Base-by-base conservation (phyloP, 192 early-diverging fungal genomes). In the Geranomyces variabilis region DNA sequence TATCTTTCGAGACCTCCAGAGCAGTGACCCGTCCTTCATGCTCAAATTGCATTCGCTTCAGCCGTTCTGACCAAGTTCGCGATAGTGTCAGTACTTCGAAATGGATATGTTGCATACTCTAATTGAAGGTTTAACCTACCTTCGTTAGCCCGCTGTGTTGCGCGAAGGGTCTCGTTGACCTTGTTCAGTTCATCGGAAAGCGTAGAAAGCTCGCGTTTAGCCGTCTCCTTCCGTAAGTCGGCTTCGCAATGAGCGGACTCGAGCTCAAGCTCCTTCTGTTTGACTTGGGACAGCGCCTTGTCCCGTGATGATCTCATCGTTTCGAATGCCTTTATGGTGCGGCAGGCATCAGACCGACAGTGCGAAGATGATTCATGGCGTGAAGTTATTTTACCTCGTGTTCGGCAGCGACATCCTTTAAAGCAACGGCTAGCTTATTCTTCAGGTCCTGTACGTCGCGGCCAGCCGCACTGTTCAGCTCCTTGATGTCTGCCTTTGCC, bases 151-250 rank as follows among this genome's bases (percentile, higher is more conserved):
- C 59, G 29, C 19, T n/a, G 29, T 8, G 34, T 26, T 12, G 66
- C 47, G 63, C 69, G 64, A 49, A 79, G 75, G 24, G 71, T 72
- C 48, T 82, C 80, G 57, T 77, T 77, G 9, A 24, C 58, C 62
- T 79, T 79, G 19, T 79, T 75, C 24, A 84, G 46, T 21, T 86
- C 82, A 22, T 84, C 82, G 34, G 82, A 17, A 10, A 86, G 68
- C 17, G 78, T 58, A 10, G 36, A 15, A 48, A 82, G 82, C 67
- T 86, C 85, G 22, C 77, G 75, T 29, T 70, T 76, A 31, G 80
- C 47, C n/a, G 81, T 69, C 34, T 82, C 74, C 7, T 73, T 59
- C 48, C 79, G 59, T 21, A 84, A 29, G 22, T 80, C 79, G 3
- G 76, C 58, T 26, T 84, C 80, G 29, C 73, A 66, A 14, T 61